Evolutionary conservation across 2,329 filamentous ascomycete genomes (phyloP), one percentile per base, ranked within the genome.

Genomic region (Biscogniauxia marginata): DNA sequence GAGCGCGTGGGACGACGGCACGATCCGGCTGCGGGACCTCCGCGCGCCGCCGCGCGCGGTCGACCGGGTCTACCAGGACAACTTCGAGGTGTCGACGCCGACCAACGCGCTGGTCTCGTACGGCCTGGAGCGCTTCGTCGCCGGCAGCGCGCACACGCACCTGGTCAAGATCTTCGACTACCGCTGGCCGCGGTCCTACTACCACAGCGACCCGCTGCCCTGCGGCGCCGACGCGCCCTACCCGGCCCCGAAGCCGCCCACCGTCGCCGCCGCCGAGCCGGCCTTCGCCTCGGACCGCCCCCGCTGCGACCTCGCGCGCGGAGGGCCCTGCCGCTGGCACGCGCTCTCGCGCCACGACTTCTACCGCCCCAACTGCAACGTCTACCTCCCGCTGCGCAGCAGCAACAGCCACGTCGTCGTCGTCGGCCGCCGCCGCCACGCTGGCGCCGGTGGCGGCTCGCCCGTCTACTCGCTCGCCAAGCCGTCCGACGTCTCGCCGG

Each of bases 161-260:
- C 71, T 73, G 8, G 58, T 84, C 53, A 78, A 80, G 52, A 67
- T 83, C 25, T 84, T 84, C 56, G 82, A 84, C 71, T 81, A 82
- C 53, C 79, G 82, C 9, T 79, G 77, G 70, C 67, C 75, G 0
- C 78, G 70, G 59, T 60, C 69, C 2, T 84, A 84, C 60, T 69
- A 77, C 53, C 76, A 84, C 68, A 79, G 78, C 2, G 70, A 74
- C 3, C 77, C 73, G 4, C 70, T 83, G 9, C 73, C 79, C 0
- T 84, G 82, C 63, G 71, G 74, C 5, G 56, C 52, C 6, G 58
- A 65, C 3, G 55, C 55, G 5, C 79, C 80, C 0, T 71, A 64
- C 56, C 75, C 71, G 25, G 45, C n/a, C 11, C 73, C 74, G 0
- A 67, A 57, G 19, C 62, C 62, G 0, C 68, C 65, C 1, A 65